Base-by-base conservation (phyloP, 805 yeast species). In the Candida anglica region DNA sequence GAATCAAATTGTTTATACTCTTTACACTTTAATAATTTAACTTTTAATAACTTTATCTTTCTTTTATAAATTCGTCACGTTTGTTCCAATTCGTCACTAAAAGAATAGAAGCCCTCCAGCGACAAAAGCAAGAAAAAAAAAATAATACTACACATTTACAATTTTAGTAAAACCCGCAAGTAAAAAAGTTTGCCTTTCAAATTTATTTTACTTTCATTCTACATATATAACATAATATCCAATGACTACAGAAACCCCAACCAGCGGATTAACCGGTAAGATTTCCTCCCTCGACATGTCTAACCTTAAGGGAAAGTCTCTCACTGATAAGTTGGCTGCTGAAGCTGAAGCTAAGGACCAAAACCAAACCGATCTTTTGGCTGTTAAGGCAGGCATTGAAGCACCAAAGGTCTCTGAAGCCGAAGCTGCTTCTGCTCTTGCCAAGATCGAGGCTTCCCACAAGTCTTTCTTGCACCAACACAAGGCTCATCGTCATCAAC, bases 401-500 rank as follows among this genome's bases (percentile, higher is more conserved):
- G 44, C 44, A 26, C 48, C 51, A 25, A 35, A 46, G 20, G 49
- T 47, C 30, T 30, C 44, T 15, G 50, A 45, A 15, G 35, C 19
- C 29, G 52, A 50, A 22, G 52, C 50, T 26, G 53, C 47, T 23
- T 45, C 46, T 18, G 43, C 44, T 15, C 27, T 53, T 50, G 53
- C 56, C 46, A 36, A 40, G 30, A 46, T 44, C 34, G 47, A 40
- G 15, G 50, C 45, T 19, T 62, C 54, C 21, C 93, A 84, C 60
- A 48, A 64, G 40, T 58, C 64, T 30, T 84, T 83, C 61, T 67
- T 83, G 52, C 58, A 59, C 23, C 62, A 69, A 42, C 91, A 83
- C 63, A 73, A 67, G 47, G 77, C 73, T 19, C 88, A 84, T 59
- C 81, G 94, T 67, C 85, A 79, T 51, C 41, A 72, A 43, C 69